Evolutionary conservation across 768 basidiomycete genomes (phyloP).

Genomic region (Pisolithus marmoratus): DNA sequence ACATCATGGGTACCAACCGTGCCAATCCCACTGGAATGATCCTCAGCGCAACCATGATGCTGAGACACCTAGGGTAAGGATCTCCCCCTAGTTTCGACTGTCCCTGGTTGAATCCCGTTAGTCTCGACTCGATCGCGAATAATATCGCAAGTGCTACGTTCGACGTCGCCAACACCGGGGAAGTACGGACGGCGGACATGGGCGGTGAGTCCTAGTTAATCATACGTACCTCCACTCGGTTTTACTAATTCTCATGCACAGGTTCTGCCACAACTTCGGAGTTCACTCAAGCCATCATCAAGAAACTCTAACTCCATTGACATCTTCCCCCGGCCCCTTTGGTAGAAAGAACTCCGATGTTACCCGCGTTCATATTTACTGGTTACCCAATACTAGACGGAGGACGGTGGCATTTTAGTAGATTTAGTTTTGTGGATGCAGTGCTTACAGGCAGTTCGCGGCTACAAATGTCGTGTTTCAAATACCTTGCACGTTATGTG

Average conservation of each 20-base stretch:
- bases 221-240: not conserved
- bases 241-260: conserved; percentile 21
- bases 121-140: conserved; percentile 90
- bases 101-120: conserved; percentile 22
- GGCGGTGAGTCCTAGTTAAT: conserved; percentile 55
- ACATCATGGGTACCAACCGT: conserved; percentile 94
- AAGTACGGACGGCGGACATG: conserved; percentile 92
- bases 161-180: conserved; percentile 83
- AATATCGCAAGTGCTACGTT: conserved; percentile 89
- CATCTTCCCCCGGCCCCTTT: not conserved
- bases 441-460: no score
- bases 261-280: conserved; percentile 90
- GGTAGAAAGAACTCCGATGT: no score
- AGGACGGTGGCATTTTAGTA: no score
- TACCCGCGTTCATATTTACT: no score
- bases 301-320: conserved; percentile 50
- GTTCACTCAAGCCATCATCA: conserved; percentile 90
- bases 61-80: conserved; percentile 87
- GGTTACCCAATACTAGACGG: no score
- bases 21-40: conserved; percentile 98
- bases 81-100: conserved; percentile 15
- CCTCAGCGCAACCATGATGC: conserved; percentile 95
- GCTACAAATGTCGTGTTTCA: no score
- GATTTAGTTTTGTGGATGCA: no score
- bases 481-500: no score